Percentiles rank a stretch among this genome's conserved stretches.
Evolutionary conservation across 139 green algal genomes (phyloP).

Genomic region (Trebouxia sp.): DNA sequence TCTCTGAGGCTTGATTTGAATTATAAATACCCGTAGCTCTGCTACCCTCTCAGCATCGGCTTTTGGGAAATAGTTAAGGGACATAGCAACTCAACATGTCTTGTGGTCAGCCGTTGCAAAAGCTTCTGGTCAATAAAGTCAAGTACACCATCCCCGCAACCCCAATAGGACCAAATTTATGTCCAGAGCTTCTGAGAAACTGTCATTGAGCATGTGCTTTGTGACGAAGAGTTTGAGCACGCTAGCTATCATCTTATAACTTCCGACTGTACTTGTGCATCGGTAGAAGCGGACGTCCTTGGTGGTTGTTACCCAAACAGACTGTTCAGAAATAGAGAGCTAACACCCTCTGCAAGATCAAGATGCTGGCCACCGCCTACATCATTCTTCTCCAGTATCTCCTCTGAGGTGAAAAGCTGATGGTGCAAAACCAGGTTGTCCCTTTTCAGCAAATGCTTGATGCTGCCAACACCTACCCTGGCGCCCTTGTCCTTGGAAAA

Average conservation of each 20-base stretch:
- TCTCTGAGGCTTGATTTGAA: constrained; percentile 20
- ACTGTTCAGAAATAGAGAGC: constrained; percentile 26
- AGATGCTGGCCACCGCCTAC: constrained; percentile 14
- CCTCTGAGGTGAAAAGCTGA: constrained; percentile 21
- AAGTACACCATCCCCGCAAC: constrained; percentile 18
- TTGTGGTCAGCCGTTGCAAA: constrained; percentile 22
- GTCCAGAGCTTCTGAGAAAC: constrained; percentile 20
- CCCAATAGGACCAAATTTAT: constrained; percentile 19
- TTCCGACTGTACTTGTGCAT: constrained; percentile 23
- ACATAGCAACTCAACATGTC: constrained; percentile 21
- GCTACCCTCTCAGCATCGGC: constrained; percentile 14
- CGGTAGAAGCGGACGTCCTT: constrained; percentile 18
- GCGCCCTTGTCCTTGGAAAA: constrained; percentile 16
- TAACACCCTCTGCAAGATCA: constrained; percentile 15
- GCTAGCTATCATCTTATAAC: constrained; percentile 19
- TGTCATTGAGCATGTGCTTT: constrained; percentile 23
- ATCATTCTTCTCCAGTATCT: constrained; percentile 21
- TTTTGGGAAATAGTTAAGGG: constrained; percentile 17
- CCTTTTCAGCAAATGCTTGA: constrained; percentile 26
- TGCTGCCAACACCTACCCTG: constrained; percentile 20
- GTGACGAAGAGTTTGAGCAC: constrained; percentile 19
- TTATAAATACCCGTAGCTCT: constrained; percentile 14
- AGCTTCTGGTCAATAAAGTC: constrained; percentile 14
- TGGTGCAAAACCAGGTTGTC: constrained; percentile 22
- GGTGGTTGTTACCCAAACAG: constrained; percentile 21